Percentiles rank a stretch among this genome's conserved stretches.
Conservation (phyloP, 345 rosid species). For the Trapa incisa region DNA sequence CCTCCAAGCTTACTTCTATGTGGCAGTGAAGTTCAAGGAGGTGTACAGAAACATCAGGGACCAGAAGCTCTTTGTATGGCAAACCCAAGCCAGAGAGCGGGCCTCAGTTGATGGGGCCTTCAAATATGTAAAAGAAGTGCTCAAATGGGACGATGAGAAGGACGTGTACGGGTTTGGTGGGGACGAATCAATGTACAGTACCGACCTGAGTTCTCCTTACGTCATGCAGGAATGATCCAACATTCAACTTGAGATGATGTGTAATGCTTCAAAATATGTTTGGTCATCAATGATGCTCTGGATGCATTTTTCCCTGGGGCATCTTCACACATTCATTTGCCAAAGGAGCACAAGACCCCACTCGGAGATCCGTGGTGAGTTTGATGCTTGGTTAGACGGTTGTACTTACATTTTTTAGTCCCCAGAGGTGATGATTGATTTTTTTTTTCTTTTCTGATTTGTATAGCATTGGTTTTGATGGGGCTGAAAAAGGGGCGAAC, state of each 20-base stretch:
- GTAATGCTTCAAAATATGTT: neutral
- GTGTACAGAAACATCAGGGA: conserved; percentile 26
- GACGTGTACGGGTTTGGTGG: conserved; percentile 18
- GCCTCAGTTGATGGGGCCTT: conserved; percentile 34
- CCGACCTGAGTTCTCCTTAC: conserved; percentile 35
- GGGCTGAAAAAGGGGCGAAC: conserved; percentile 6
- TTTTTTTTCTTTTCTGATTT: neutral
- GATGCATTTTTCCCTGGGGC: neutral
- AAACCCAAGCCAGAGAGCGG: conserved; percentile 30
- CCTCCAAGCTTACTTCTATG: conserved; percentile 38
- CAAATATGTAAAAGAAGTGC: conserved; percentile 42
- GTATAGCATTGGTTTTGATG: conserved; percentile 9
- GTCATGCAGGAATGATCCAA: conserved; percentile 22
- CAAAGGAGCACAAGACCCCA: neutral
- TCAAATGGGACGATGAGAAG: conserved; percentile 55
- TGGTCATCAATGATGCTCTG: neutral
- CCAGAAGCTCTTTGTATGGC: conserved; percentile 39
- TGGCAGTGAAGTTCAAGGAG: conserved; percentile 49
- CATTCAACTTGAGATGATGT: neutral
- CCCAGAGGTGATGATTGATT: neutral
- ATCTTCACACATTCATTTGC: no score
- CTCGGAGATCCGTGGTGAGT: neutral
- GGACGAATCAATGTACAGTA: conserved; percentile 44
- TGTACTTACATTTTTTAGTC: neutral
- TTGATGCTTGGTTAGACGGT: neutral